phyloP scores from a whole-genome alignment of 164 flowering plant species.

The Pachysandra terminalis region DNA sequence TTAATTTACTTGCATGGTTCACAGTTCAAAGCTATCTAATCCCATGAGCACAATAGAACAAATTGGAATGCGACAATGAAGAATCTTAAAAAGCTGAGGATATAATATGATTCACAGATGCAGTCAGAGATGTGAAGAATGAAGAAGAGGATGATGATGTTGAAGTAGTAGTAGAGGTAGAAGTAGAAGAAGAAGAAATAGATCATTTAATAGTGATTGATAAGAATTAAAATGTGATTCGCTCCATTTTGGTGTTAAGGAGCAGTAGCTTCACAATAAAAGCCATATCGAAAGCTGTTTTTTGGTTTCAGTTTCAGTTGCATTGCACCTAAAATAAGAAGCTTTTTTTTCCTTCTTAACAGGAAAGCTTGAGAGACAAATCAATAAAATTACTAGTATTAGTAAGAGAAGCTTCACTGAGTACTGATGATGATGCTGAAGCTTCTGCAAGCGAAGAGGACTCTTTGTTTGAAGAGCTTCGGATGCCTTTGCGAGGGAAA shows the following conservation, averaged over 20 bases:
- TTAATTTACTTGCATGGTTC: no score
- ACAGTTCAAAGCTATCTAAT: no score
- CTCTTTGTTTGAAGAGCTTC: not conserved
- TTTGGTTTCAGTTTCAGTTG: constrained; percentile 4
- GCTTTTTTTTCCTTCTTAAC: constrained; percentile 6
- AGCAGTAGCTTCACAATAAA: not conserved
- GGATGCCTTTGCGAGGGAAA: constrained; percentile 16
- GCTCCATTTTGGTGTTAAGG: not conserved
- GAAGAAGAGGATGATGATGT: no score
- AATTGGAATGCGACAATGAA: not conserved
- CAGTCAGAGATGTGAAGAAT: not conserved
- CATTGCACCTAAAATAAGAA: not conserved
- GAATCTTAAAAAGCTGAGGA: not conserved
- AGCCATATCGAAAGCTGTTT: not conserved
- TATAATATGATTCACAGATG: not conserved
- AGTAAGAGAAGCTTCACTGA: constrained; percentile 12
- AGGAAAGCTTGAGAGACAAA: constrained; percentile 32
- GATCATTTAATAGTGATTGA: no score
- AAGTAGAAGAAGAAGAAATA: not conserved
- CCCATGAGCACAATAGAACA: no score
- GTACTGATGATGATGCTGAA: not conserved
- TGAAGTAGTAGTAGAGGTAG: no score
- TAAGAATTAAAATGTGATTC: not conserved
- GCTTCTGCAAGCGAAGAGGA: constrained; percentile 1
- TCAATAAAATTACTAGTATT: constrained; percentile 14